A percentile compares a stretch with the other conserved stretches of the same genome.
Evolutionary conservation across 495 filamentous ascomycete genomes (phyloP).

Genomic region (Aspergillus asperescens): DNA sequence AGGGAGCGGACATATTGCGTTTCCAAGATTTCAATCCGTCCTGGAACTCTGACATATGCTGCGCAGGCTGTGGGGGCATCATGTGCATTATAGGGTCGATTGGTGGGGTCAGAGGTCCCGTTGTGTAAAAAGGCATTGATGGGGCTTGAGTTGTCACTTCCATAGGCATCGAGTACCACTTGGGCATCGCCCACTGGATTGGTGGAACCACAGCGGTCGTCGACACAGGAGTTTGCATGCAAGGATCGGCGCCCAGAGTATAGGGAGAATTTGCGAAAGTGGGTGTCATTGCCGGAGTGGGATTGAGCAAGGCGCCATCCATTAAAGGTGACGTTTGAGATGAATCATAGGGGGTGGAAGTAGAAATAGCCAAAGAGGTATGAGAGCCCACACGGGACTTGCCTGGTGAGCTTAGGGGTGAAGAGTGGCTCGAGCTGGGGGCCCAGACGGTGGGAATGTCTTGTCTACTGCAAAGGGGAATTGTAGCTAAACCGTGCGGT

Average conservation of each 20-base stretch:
- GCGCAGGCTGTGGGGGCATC: conserved; percentile 19
- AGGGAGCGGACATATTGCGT: conserved; percentile 29
- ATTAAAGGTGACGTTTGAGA: conserved; percentile 28
- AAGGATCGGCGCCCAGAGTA: conserved; percentile 13
- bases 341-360: conserved; percentile 28
- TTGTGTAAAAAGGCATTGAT: conserved; percentile 23
- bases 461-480: conserved; percentile 10
- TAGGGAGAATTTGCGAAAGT: conserved; percentile 16
- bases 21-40: conserved; percentile 31
- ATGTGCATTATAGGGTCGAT: conserved; percentile 24
- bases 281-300: conserved; percentile 13
- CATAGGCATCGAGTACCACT: conserved; percentile 35
- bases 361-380: conserved; percentile 19
- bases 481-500: conserved; percentile 16
- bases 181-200: conserved; percentile 25
- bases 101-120: conserved; percentile 25
- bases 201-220: conserved; percentile 18
- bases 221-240: conserved; percentile 16
- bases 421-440: conserved; percentile 19
- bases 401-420: conserved; percentile 26
- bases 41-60: conserved; percentile 20
- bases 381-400: conserved; percentile 23
- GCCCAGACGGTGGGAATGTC: conserved; percentile 22
- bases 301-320: conserved; percentile 19
- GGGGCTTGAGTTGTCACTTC: conserved; percentile 27